phyloP scores from a whole-genome alignment of 2,329 filamentous ascomycete genomes.

The Aspergillus proliferans region DNA sequence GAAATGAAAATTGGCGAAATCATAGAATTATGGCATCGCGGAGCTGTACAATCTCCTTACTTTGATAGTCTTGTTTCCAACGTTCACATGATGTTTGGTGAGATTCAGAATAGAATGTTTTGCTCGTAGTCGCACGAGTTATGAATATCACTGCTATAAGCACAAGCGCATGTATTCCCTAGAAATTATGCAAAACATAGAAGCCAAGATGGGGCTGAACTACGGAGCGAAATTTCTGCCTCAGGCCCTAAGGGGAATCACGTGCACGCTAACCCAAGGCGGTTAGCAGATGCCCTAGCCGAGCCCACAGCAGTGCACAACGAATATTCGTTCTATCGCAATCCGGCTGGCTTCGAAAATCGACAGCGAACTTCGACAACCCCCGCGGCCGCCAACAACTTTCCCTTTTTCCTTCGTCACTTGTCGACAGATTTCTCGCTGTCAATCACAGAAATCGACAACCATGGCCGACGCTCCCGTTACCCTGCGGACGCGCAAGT shows the following conservation, averaged over 20 bases:
- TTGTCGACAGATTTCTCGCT: conserved; percentile 10
- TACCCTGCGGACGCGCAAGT: conserved; percentile 97
- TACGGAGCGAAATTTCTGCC: background rate
- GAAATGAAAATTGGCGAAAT: too few relatives aligned
- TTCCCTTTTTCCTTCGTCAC: conserved; percentile 8
- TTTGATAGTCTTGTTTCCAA: too few relatives aligned
- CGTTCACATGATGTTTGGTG: too few relatives aligned
- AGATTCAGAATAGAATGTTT: too few relatives aligned
- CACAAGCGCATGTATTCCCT: too few relatives aligned
- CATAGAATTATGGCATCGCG: too few relatives aligned
- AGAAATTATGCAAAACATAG: too few relatives aligned
- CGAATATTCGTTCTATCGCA: conserved; percentile 20
- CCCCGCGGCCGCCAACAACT: conserved; percentile 1
- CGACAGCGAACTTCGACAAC: conserved; percentile 26
- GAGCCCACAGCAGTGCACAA: conserved; percentile 33
- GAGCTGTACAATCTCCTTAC: too few relatives aligned
- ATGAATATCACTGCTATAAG: too few relatives aligned
- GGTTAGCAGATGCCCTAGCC: conserved; percentile 34
- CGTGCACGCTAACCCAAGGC: conserved; percentile 6
- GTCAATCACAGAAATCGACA: conserved; percentile 36
- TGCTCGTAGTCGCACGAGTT: too few relatives aligned
- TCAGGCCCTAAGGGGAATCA: background rate
- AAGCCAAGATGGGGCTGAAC: background rate
- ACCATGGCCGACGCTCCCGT: conserved; percentile 81
- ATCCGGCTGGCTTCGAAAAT: conserved; percentile 16